Base-by-base conservation (phyloP, 2,329 filamentous ascomycete species). In the Fusarium secorum region DNA sequence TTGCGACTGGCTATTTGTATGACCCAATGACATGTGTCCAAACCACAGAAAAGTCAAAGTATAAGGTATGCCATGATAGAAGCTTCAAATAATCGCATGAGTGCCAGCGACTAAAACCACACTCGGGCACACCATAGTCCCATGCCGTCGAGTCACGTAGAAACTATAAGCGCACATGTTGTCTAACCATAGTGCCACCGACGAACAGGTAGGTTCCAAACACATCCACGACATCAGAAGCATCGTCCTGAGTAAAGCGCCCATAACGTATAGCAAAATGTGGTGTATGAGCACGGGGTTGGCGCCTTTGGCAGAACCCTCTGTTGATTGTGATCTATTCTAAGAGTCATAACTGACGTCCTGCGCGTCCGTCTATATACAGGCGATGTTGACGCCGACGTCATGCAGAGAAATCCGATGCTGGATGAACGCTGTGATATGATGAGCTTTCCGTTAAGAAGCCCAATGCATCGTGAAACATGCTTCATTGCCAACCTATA, bases 281-380 rank as follows among this genome's bases (percentile, higher is more conserved):
- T 18, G 26, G 17, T 53, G 41, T 60, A 41, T 42, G 39, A 54
- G 24, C 56, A 65, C 17, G 24, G 32, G 36, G 46, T 46, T 38
- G 41, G 48, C 45, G 35, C 62, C 56, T n/a, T 33, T 30, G 28
- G 24, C 52, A 53, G 60, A 60, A 69, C 62, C 70, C 70, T 32
- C 24, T 72, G 51, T 53, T 60, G 33, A 52, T 42, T 64, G 52
- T 24, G 48, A 45, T 60, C 32, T 69, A 54, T 62, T 68, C 59
- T 71, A 66, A 66, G 66, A 58, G 69, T 66, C 74, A 76, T 77
- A 56, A 65, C 64, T 74, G 63, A 69, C 68, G 55, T 55, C 54
- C 18, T 44, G 44, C 44, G 64, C 61, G 53, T 77, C 70, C 71
- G 57, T 78, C 71, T 76, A 77, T 77, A 67, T 70, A 74, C 55